Conservation (phyloP, 768 basidiomycete species). For the Mycena maculata region DNA sequence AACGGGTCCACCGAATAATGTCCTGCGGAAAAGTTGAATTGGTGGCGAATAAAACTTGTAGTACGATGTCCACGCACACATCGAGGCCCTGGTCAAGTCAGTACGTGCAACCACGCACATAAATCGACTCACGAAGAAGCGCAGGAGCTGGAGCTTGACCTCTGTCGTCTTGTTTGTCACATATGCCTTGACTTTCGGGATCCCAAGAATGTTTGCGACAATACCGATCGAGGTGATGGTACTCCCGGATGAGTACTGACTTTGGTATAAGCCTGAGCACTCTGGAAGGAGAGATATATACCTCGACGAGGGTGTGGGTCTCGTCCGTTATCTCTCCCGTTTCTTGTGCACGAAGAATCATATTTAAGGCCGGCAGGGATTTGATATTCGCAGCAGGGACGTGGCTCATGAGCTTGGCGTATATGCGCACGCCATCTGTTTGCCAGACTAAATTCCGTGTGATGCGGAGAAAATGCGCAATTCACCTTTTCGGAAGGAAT, state of each 20-base stretch:
- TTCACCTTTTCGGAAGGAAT: not conserved
- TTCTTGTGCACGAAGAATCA: not conserved
- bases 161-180: not conserved
- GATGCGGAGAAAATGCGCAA: not conserved
- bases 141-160: not conserved
- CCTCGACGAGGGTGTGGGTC: conserved; percentile 1
- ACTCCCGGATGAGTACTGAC: not conserved
- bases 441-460: not conserved
- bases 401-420: not conserved
- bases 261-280: too few relatives aligned
- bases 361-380: not conserved
- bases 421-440: not conserved
- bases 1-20: not conserved
- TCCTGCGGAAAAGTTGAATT: not conserved
- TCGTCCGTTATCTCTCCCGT: not conserved
- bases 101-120: too few relatives aligned
- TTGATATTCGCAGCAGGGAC: not conserved
- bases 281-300: too few relatives aligned
- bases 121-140: not conserved
- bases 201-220: not conserved
- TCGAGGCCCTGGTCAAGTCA: not conserved
- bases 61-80: too few relatives aligned
- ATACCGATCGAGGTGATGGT: conserved; percentile 2
- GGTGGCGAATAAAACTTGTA: too few relatives aligned
- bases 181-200: conserved; percentile 3